These are phyloP conservation scores for Orbilia blumenaviensis DNA, from an alignment of 2,329 filamentous ascomycete genomes.

Conservation along the genomic window DNA sequence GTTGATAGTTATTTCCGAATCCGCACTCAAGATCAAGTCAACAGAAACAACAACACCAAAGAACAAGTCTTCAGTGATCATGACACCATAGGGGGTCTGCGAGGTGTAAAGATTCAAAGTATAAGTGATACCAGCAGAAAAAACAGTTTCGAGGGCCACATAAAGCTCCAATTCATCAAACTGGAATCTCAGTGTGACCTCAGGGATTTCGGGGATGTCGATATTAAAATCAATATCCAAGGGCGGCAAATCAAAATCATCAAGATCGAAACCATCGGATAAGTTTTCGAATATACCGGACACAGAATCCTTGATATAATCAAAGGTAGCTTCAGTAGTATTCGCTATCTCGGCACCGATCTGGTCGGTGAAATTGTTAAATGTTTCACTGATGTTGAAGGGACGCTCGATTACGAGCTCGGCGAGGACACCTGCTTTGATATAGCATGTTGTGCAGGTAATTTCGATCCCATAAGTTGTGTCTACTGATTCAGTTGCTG, in stretches of 20 bases:
- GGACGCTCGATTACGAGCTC: slow-evolving; percentile 62
- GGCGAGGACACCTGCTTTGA: slow-evolving; percentile 64
- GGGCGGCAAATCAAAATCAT: slow-evolving; percentile 59
- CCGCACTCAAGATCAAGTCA: slow-evolving; percentile 66
- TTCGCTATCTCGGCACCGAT: slow-evolving; percentile 60
- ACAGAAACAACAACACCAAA: slow-evolving; percentile 65
- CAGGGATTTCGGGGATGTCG: slow-evolving; percentile 63
- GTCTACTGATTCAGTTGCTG: neutral
- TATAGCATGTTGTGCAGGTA: slow-evolving; percentile 65
- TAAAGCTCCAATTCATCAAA: slow-evolving; percentile 68
- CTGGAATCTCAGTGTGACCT: slow-evolving; percentile 63
- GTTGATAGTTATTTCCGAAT: slow-evolving; percentile 65
- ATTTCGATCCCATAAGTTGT: slow-evolving; percentile 61
- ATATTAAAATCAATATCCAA: slow-evolving; percentile 64
- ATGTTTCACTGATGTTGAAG: slow-evolving; percentile 61
- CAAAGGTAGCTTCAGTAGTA: slow-evolving; percentile 56
- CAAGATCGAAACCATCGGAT: slow-evolving; percentile 58
- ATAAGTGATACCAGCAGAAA: slow-evolving; percentile 64
- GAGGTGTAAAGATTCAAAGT: slow-evolving; percentile 65
- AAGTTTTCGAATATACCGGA: slow-evolving; percentile 57
- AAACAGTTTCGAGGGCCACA: slow-evolving; percentile 63
- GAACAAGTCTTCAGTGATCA: slow-evolving; percentile 61
- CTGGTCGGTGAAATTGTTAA: slow-evolving; percentile 60
- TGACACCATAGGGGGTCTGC: slow-evolving; percentile 63
- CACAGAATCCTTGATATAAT: slow-evolving; percentile 57